phyloP scores from a whole-genome alignment of 257 asterid genomes.

The Nicotiana benthamiana region DNA sequence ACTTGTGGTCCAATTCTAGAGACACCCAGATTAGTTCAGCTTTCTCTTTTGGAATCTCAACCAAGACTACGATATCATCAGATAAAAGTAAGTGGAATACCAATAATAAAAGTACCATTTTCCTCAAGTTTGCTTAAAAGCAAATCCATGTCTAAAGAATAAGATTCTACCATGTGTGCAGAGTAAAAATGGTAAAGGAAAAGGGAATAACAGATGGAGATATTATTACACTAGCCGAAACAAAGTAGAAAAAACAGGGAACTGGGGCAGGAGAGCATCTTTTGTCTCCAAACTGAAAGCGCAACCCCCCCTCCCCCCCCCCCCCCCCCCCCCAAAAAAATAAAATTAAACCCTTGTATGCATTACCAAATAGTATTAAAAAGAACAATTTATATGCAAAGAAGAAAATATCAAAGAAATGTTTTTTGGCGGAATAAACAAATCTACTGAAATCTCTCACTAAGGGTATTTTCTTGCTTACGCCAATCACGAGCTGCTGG shows the following conservation, averaged over 20 bases:
- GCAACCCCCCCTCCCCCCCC: too few species aligned
- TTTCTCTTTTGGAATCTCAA: background rate
- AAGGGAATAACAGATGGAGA: background rate
- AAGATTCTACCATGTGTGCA: background rate
- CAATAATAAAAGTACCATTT: background rate
- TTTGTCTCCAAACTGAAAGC: background rate
- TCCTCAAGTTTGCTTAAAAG: background rate
- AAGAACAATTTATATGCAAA: background rate
- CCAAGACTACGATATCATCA: background rate
- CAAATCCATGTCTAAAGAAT: too few species aligned
- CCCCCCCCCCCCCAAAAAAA: background rate
- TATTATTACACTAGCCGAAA: background rate
- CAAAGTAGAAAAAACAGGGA: background rate
- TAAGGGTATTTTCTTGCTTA: background rate
- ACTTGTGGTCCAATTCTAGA: background rate
- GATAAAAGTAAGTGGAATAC: background rate
- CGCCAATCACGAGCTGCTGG: background rate
- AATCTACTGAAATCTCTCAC: background rate
- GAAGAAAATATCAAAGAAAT: background rate
- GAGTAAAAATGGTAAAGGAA: background rate
- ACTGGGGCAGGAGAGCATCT: background rate
- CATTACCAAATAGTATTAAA: background rate
- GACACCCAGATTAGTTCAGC: background rate
- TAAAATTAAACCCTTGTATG: background rate
- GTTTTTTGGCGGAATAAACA: background rate